phyloP scores from a whole-genome alignment of 2,329 filamentous ascomycete genomes.

The Zelopaecilomyces penicillatus region DNA sequence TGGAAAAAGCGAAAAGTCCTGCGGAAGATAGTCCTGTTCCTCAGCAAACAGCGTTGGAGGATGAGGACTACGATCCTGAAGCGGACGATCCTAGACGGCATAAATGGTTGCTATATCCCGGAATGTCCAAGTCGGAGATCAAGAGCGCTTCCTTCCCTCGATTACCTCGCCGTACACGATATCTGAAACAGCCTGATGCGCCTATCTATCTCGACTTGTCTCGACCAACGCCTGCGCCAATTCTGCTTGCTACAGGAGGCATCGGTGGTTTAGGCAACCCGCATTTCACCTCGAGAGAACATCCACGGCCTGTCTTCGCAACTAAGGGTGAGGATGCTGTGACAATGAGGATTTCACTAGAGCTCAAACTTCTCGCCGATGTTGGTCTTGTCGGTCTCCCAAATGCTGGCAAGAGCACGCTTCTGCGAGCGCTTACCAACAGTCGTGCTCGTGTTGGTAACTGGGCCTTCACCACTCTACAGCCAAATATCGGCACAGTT shows the following conservation, averaged over 20 bases:
- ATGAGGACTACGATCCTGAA: conserved; percentile 28
- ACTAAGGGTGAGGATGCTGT: conserved; percentile 77
- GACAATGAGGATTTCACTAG: conserved; percentile 71
- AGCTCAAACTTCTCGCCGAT: conserved; percentile 91
- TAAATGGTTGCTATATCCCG: conserved; percentile 83
- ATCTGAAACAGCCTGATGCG: conserved; percentile 59
- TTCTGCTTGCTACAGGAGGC: conserved; percentile 79
- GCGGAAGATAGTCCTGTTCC: conserved; percentile 3
- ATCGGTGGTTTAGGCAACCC: conserved; percentile 89
- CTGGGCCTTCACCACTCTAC: conserved; percentile 95
- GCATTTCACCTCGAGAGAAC: conserved; percentile 75
- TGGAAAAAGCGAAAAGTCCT: conserved; percentile 9
- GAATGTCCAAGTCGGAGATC: conserved; percentile 62
- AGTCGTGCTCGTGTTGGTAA: conserved; percentile 82
- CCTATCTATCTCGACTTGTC: conserved; percentile 69
- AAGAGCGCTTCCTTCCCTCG: conserved; percentile 42
- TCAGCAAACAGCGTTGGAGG: conserved; percentile 4
- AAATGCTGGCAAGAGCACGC: conserved; percentile 91
- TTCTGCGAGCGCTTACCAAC: conserved; percentile 79
- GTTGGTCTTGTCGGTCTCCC: conserved; percentile 90
- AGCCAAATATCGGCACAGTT: conserved; percentile 92
- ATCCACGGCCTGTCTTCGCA: conserved; percentile 73
- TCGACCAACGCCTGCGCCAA: conserved; percentile 69
- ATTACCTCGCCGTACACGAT: conserved; percentile 42
- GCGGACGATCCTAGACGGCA: conserved; percentile 45